phyloP scores from a whole-genome alignment of 2,329 filamentous ascomycete species.

The Hypoxylon sp. region DNA sequence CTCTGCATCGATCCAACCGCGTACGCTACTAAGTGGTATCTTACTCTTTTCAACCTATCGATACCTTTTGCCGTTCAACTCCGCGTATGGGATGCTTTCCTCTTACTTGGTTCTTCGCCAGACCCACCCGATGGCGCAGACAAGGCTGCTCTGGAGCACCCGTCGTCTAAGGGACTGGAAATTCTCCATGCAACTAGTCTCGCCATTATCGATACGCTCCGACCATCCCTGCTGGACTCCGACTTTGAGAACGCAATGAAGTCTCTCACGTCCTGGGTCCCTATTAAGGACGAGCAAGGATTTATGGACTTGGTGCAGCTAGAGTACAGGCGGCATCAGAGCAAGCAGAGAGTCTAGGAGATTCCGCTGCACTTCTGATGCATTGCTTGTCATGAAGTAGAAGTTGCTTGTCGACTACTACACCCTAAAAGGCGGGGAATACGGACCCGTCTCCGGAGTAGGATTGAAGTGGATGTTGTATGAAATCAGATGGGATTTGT shows the following conservation, averaged over 20 bases:
- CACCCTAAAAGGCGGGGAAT: conserved; percentile 3
- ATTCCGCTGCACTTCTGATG: conserved; percentile 37
- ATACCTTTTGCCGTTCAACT: conserved; percentile 95
- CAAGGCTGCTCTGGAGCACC: conserved; percentile 52
- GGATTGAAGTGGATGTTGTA: conserved; percentile 3
- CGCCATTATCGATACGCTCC: conserved; percentile 89
- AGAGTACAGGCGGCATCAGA: conserved; percentile 81
- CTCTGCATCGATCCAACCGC: conserved; percentile 87
- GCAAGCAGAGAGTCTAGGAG: conserved; percentile 60
- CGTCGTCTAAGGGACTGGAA: conserved; percentile 77
- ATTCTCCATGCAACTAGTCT: conserved; percentile 91
- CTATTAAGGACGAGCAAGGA: conserved; percentile 92
- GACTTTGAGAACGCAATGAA: conserved; percentile 99
- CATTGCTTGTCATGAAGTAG: conserved; percentile 11
- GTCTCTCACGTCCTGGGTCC: conserved; percentile 92
- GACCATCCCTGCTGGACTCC: conserved; percentile 88
- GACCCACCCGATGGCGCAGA: conserved; percentile 29
- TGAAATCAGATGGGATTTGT: conserved; percentile 6
- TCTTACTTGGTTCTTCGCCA: conserved; percentile 86
- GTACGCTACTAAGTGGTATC: conserved; percentile 98
- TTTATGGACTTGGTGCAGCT: conserved; percentile 91
- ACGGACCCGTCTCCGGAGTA: conserved; percentile 11
- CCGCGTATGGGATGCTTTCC: conserved; percentile 97
- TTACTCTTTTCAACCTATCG: conserved; percentile 97
- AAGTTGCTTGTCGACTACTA: conserved; percentile 4